Conservation (phyloP, 2,329 filamentous ascomycete species). For the Tolypocladium sp. region DNA sequence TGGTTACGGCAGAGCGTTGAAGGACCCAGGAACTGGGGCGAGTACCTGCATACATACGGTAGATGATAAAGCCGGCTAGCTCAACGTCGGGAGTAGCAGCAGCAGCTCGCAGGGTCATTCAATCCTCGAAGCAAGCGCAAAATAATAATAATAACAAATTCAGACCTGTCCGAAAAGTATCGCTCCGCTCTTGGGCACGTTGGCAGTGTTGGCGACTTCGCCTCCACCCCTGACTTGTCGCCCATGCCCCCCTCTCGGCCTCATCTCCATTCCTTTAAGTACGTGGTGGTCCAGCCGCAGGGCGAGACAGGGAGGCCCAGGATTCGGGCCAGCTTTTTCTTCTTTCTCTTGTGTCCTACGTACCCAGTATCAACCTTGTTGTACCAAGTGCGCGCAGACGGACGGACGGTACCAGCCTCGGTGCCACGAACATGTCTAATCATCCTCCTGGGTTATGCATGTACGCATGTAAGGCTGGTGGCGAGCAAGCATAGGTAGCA, state of each 20-base stretch:
- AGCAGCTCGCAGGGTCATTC: background rate
- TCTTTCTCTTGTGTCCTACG: background rate
- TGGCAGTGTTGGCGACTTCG: background rate
- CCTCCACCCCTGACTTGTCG: background rate
- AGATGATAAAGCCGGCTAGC: background rate
- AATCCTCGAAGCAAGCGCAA: background rate
- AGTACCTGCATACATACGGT: background rate
- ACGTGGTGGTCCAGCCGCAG: background rate
- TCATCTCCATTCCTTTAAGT: constrained; percentile 1
- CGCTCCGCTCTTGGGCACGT: background rate
- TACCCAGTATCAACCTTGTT: background rate
- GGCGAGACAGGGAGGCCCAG: background rate
- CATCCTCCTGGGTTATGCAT: background rate
- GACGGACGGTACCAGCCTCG: background rate
- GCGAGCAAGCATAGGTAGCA: background rate
- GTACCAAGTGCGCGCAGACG: background rate
- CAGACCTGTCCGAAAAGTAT: background rate
- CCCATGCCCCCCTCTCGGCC: too few relatives aligned
- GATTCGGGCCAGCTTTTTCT: background rate
- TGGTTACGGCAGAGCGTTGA: background rate
- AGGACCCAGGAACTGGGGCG: background rate
- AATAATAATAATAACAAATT: background rate
- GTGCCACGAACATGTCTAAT: background rate
- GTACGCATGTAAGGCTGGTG: background rate
- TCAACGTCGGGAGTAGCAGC: background rate